Base-by-base conservation (phyloP, 2,329 filamentous ascomycete genomes). In the Aspergillus floridensis region DNA sequence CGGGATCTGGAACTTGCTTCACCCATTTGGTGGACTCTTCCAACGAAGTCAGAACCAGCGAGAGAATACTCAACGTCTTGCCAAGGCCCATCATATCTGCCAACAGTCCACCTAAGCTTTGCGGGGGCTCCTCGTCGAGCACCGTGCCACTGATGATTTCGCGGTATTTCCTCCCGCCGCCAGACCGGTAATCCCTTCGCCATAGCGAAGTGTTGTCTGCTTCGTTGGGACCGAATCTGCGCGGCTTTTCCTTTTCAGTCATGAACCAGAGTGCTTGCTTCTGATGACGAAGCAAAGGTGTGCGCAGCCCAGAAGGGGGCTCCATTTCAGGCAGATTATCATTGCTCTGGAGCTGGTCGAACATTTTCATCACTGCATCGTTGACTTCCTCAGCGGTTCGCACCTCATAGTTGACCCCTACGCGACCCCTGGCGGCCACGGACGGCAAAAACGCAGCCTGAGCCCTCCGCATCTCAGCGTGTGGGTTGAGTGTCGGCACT, bases 21-120 rank as follows among this genome's bases (percentile, higher is more conserved):
- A 82, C 82, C 84, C 91, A 98, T 1, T 80, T 74, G 10, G 74
- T 69, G 1, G 92, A 87, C 44, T 88, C 83, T 0, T 82, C 77
- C 2, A 88, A 75, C 0, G 91, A 90, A 31, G 83, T 83, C 1
- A 87, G 81, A 12, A 96, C 79, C 16, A 98, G 81, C 1, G 93
- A 89, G 1, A 98, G 80, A 19, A 97, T 88, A 70, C 91, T 96
- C 53, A 99, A 74, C 0, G 90, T 93, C 76, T 93, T 95, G 8
- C 90, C 90, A n/a, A 93, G 79, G 26, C 91, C 91, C 91, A 95
- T 95, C 86, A 93, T 91, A 71, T 93, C 90, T 14, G 90, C 90
- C 21, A 93, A 77, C 38, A 93, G 87, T 3, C 91, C 90, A 29
- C 90, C 90, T 10, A 87, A 80, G 1, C 87, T 86, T 66, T 92